Base-by-base conservation (phyloP, 2,329 filamentous ascomycete genomes). In the Microdochium paspali region DNA sequence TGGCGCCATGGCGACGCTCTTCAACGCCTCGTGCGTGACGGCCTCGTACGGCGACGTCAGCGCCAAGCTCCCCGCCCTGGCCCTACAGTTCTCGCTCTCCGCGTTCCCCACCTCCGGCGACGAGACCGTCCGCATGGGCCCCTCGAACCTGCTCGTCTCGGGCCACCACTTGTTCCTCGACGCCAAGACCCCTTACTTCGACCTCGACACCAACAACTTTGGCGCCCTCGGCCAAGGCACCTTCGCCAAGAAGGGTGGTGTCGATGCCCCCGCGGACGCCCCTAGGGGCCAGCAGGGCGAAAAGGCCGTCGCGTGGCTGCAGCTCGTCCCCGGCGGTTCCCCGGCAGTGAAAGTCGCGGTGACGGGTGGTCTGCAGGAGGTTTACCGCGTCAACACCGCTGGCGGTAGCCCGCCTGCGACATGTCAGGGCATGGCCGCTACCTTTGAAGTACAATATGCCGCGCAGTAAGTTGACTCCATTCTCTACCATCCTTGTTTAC, bases 381-480 rank as follows among this genome's bases (percentile, higher is more conserved):
- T 95, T 23, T 97, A 91, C 68, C 79, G 91, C 12, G 69, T 96
- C 42, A 77, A 87, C 58, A 97, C 91, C 10, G 89, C 85, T 1
- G 90, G 90, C 24, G 91, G 91, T 10, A 79, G 76, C 44, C 68
- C 89, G 2, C 90, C 90, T 0, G 70, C 77, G 24, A 86, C 81
- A 0, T 97, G 91, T 62, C 63, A 76, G 28, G 85, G 80, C 10
- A 73, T 80, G 72, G 63, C 72, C 0, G 71, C 74, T 10, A 60
- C 66, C 1, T 90, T 96, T 55, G 70, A 83, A 51, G 79, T 95
- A 13, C 73, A 90, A 59, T 96, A 97, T 67, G 75, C 87, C 26
- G 82, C 90, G 39, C 79, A 90, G 76, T 96, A 87, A 77, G 84
- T 84, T n/a, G n/a, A n/a, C n/a, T n/a, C n/a, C n/a, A n/a, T n/a